Evolutionary conservation across 352 stramenopile genomes (phyloP).

Genomic region (Hyaloperonospora arabidopsidis): DNA sequence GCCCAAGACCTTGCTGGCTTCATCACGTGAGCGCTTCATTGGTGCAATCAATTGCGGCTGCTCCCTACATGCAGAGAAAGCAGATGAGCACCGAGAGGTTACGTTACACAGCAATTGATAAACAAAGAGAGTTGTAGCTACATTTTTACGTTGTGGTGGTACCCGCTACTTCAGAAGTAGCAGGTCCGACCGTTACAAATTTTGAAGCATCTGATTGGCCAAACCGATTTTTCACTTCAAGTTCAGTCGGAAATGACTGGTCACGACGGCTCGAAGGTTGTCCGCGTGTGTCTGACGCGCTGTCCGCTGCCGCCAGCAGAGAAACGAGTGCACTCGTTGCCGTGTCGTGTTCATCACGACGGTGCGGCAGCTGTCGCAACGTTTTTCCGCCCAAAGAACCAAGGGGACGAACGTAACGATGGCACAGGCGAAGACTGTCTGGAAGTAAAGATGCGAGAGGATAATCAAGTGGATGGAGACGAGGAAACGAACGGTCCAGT

Average conservation of each 20-base stretch:
- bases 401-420: background rate
- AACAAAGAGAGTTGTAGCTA: background rate
- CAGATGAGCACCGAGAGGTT: background rate
- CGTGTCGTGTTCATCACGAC: conserved; percentile 65
- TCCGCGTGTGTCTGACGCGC: conserved; percentile 62
- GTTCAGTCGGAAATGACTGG: too few species aligned
- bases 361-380: conserved; percentile 58
- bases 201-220: too few species aligned
- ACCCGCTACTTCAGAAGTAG: too few species aligned
- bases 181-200: too few species aligned
- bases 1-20: conserved; percentile 62
- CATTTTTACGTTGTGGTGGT: too few species aligned
- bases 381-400: conserved; percentile 52
- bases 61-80: background rate
- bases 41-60: conserved; percentile 2
- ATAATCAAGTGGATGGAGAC: conserved; percentile 13
- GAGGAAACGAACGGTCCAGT: background rate
- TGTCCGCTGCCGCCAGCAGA: conserved; percentile 55
- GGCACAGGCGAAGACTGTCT: conserved; percentile 16
- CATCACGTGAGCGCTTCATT: conserved; percentile 44
- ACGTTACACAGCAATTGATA: background rate
- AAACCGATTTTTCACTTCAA: too few species aligned
- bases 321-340: conserved; percentile 60
- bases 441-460: conserved; percentile 2
- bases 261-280: conserved; percentile 12